Evolutionary conservation across 768 basidiomycete species (phyloP), one percentile per base, ranked within the genome.

Genomic region (Tricholoma terreum): DNA sequence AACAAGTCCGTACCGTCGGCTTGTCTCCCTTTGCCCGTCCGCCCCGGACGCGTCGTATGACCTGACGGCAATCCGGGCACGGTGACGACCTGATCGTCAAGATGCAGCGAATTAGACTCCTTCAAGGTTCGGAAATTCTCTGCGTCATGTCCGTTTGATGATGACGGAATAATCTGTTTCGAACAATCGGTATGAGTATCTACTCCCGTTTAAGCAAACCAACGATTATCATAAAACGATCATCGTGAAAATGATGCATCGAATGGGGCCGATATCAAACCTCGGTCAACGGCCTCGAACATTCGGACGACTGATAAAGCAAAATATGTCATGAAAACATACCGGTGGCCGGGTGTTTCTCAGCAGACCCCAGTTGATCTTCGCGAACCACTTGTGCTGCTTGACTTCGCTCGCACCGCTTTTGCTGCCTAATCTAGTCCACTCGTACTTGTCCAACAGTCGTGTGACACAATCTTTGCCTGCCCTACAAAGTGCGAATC

Each of bases 391-490:
- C 71, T 92, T 94, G 82, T 98, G 97, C 57, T 91, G 88, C 77
- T 98, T 99, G 65, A 99, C 94, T 74, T 99, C 97, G 69, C 94
- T 96, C 56, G 97, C 97, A 24, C 97, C 97, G 63, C 87, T 93
- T 73, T 83, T 87, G 72, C 92, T 93, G 45, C 97, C 97, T 35
- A 98, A 72, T 59, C 97, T 82, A 55, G 84, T 87, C 68, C 82
- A 78, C 73, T 99, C 97, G 64, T 90, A 86, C 77, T 99, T 99
- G 80, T 92, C 90, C 65, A 99, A 76, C 54, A 98, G 71, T 62
- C 94, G 91, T 33, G 79, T 80, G 61, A 99, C 81, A 69, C 91
- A 84, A 61, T 95, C 92, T 72, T 94, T 97, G 71, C 90, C 87
- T 19, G 89, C 84, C 63, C 94, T 95, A 74, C 58, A 54, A 30